These are phyloP conservation scores for Daldinia decipiens DNA, from an alignment of 495 filamentous ascomycete species.

Conservation along the genomic window DNA sequence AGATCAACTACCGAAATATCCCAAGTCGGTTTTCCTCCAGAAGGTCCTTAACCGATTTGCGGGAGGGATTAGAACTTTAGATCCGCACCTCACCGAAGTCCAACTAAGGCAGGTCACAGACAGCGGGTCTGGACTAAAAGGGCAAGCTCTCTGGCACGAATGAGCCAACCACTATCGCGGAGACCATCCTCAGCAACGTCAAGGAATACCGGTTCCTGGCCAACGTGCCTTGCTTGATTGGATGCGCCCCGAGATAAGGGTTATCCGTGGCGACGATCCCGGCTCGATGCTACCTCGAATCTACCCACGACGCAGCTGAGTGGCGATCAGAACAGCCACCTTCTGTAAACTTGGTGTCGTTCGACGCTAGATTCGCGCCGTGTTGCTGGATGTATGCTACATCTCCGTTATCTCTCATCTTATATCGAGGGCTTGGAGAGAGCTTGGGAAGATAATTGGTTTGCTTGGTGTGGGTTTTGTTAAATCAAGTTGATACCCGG, in stretches of 20 bases:
- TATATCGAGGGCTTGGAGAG: constrained; percentile 14
- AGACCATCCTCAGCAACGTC: constrained; percentile 16
- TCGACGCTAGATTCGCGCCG: constrained; percentile 20
- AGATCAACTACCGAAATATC: constrained; percentile 17
- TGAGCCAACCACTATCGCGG: constrained; percentile 33
- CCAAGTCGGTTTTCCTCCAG: not conserved
- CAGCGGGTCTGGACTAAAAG: constrained; percentile 24
- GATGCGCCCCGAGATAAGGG: constrained; percentile 38
- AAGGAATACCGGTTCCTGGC: constrained; percentile 26
- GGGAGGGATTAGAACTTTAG: not conserved
- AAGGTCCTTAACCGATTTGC: constrained; percentile 5
- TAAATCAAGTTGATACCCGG: constrained; percentile 10
- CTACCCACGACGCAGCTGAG: constrained; percentile 22
- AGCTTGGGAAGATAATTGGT: constrained; percentile 12
- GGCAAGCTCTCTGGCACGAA: constrained; percentile 20
- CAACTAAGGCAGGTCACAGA: constrained; percentile 39
- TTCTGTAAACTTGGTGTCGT: constrained; percentile 34
- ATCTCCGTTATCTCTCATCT: constrained; percentile 11
- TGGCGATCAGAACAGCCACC: constrained; percentile 22
- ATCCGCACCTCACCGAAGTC: constrained; percentile 35
- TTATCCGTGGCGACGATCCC: constrained; percentile 19
- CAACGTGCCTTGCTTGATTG: constrained; percentile 44
- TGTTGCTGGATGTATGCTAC: constrained; percentile 9
- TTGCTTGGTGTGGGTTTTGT: constrained; percentile 1
- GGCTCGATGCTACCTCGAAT: constrained; percentile 25